Evolutionary conservation across 176 grass and related monocot genomes (phyloP), one percentile per base, ranked within the genome.

Genomic region (Oryza australiensis): DNA sequence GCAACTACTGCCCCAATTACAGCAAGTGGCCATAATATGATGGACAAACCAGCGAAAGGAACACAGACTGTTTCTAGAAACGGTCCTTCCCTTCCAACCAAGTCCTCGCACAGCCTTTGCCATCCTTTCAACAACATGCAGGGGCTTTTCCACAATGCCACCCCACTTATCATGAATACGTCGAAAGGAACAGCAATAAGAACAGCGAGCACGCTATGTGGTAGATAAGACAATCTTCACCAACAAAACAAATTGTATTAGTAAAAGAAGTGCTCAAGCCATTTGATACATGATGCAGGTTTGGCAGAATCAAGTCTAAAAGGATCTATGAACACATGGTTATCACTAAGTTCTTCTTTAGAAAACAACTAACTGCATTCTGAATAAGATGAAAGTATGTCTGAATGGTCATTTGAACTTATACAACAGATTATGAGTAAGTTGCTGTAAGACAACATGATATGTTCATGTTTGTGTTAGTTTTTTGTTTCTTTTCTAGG

Each of bases 71-170:
- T 91, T 85, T 98, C 95, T 32, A 98, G 51, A 75, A 98, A 98
- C 62, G 95, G 92, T 7, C 95, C 90, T 86, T 98, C 92, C 83
- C 95, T 93, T 67, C 92, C 92, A 62, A 91, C 84, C 53, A 98
- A 83, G 77, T 98, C 95, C 29, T 91, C 86, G 2, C 89, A 93
- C 38, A 98, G 72, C 62, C 90, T 89, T 32, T 94, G 84, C 92
- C 95, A 98, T 87, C 95, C 95, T 87, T 91, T 98, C 42, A 98
- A 57, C 37, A 93, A 64, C 92, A 94, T 93, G 72, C 71, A 89
- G 7, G 90, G 92, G 72, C 95, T 93, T 90, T 98, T 98, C 84
- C 77, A 91, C 60, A 98, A 82, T 71, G 95, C 92, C 68, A 93
- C 86, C 23, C 33, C 62, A 86, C 82, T 98, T 66, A 98, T 84